These are phyloP conservation scores for Phytophthora litchii DNA, from an alignment of 352 stramenopile species.

Conservation along the genomic window DNA sequence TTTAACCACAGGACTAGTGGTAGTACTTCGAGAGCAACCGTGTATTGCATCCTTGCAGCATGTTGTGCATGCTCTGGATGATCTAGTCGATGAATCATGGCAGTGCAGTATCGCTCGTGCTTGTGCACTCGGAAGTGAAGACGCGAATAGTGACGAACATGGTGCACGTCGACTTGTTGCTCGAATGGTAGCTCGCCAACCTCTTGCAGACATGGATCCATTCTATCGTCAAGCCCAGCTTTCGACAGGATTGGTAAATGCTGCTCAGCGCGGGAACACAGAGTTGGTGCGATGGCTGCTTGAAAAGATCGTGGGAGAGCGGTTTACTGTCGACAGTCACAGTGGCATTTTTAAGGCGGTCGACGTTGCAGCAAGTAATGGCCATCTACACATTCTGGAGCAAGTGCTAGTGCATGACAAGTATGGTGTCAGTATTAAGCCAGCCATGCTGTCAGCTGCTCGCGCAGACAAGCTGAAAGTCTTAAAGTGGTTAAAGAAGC, in stretches of 20 bases:
- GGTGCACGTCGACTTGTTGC: conserved; percentile 25
- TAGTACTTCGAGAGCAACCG: conserved; percentile 28
- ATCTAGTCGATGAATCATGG: conserved; percentile 34
- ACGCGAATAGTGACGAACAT: conserved; percentile 3
- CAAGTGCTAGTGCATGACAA: conserved; percentile 32
- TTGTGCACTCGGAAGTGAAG: conserved; percentile 22
- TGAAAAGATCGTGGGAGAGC: conserved; percentile 15
- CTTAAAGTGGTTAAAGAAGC: conserved; percentile 28
- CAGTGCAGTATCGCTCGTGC: conserved; percentile 36
- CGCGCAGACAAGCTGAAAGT: conserved; percentile 10
- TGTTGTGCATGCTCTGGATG: conserved; percentile 32
- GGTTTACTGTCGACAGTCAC: conserved; percentile 28
- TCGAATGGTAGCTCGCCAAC: conserved; percentile 25
- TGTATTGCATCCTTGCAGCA: conserved; percentile 28
- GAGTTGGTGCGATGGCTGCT: conserved; percentile 32
- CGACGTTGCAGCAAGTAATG: conserved; percentile 23
- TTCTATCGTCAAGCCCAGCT: conserved; percentile 38
- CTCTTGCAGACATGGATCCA: conserved; percentile 28
- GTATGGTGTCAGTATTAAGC: conserved; percentile 10
- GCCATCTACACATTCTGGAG: conserved; percentile 24
- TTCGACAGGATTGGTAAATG: conserved; percentile 25
- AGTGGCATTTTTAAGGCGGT: conserved; percentile 31
- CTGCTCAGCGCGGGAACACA: conserved; percentile 14
- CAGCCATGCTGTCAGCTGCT: conserved; percentile 21
- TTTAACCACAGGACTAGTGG: conserved; percentile 27